Percentiles rank a stretch among this genome's conserved stretches.
Evolutionary conservation across 164 flowering plant genomes (phyloP).

Genomic region (Kalanchoe fedtschenkoi): DNA sequence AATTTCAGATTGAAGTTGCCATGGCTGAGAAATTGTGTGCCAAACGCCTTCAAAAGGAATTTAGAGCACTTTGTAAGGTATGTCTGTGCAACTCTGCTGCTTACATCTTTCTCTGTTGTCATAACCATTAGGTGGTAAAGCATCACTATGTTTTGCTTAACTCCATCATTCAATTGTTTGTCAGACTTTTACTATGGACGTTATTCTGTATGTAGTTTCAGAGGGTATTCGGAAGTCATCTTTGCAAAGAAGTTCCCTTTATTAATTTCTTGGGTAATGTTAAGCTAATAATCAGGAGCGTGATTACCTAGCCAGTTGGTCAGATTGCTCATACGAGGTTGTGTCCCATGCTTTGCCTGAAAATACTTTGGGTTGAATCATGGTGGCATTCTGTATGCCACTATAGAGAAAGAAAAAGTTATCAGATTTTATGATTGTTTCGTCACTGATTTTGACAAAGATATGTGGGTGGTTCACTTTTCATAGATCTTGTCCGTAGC

Average conservation of each 20-base stretch:
- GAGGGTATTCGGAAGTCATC: not conserved
- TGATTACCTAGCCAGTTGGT: not conserved
- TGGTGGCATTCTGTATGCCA: not conserved
- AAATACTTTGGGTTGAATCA: too few relatives aligned
- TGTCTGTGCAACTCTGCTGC: slow-evolving; percentile 7
- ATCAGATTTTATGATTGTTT: too few relatives aligned
- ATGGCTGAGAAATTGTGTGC: slow-evolving; percentile 91
- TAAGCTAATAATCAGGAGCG: not conserved
- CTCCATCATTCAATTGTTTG: not conserved
- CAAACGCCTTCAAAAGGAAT: slow-evolving; percentile 92
- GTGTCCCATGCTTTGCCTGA: too few relatives aligned
- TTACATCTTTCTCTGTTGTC: not conserved
- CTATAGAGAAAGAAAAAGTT: not conserved
- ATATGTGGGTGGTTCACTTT: too few relatives aligned
- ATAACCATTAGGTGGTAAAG: not conserved
- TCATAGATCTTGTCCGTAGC: not conserved
- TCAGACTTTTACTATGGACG: not conserved
- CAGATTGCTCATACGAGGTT: not conserved
- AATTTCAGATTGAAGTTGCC: not conserved
- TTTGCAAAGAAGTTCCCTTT: not conserved
- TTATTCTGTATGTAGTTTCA: not conserved
- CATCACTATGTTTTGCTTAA: too few relatives aligned
- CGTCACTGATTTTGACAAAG: not conserved
- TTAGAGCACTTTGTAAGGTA: slow-evolving; percentile 87
- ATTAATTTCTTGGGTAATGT: not conserved